Conservation (phyloP, 345 rosid genomes). For the Eucalyptus paniculata region DNA sequence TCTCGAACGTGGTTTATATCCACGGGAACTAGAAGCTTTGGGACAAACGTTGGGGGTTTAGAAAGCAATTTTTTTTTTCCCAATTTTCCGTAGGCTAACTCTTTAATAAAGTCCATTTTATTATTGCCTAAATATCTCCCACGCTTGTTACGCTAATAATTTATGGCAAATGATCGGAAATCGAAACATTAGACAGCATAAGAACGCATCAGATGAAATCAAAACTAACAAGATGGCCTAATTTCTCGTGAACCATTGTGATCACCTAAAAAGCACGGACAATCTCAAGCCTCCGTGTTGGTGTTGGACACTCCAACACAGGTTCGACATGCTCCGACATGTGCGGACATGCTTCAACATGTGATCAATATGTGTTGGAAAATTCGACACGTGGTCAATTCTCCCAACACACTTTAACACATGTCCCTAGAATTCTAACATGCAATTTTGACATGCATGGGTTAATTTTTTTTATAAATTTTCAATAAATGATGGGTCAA, state of each 20-base stretch:
- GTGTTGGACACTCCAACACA: accelerated
- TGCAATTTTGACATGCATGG: accelerated
- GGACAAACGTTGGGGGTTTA: too few species aligned
- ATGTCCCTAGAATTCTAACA: accelerated
- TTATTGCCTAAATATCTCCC: neutral
- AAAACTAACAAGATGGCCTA: neutral
- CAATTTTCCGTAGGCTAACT: neutral
- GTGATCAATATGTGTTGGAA: too few species aligned
- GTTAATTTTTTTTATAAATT: too few species aligned
- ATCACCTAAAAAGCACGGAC: neutral
- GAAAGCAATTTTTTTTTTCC: too few species aligned
- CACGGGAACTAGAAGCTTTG: too few species aligned
- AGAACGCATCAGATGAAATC: neutral
- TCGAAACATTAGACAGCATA: neutral
- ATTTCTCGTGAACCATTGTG: neutral
- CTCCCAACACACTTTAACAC: too few species aligned
- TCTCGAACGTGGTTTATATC: too few species aligned
- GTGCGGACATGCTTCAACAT: too few species aligned
- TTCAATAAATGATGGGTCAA: too few species aligned
- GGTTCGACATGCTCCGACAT: too few species aligned
- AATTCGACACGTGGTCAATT: accelerated
- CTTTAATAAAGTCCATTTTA: neutral
- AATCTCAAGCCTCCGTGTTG: too few species aligned
- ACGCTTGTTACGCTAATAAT: neutral
- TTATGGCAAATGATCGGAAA: neutral